Evolutionary conservation across 2,329 filamentous ascomycete species (phyloP).

Genomic region (Nigrospora oryzae): DNA sequence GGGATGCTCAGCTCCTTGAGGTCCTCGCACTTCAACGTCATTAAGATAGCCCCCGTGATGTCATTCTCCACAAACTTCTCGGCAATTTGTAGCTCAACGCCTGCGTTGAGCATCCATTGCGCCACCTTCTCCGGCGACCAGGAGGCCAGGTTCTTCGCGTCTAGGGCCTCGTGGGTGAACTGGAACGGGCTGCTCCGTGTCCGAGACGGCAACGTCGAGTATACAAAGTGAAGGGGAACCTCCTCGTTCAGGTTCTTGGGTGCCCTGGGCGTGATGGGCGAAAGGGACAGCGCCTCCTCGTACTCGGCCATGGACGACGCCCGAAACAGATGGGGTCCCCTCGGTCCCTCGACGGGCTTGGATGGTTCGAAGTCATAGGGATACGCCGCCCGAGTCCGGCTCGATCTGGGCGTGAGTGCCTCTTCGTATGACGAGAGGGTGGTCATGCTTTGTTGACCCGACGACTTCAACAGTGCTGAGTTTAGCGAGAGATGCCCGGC

Average conservation of each 20-base stretch:
- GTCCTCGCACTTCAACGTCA: slow-evolving; percentile 88
- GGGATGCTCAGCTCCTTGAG: slow-evolving; percentile 72
- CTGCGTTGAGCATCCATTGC: slow-evolving; percentile 78
- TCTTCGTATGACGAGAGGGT: slow-evolving; percentile 86
- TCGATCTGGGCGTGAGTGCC: slow-evolving; percentile 66
- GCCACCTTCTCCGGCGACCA: slow-evolving; percentile 75
- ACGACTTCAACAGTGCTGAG: slow-evolving; percentile 20
- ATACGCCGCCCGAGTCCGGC: slow-evolving; percentile 50
- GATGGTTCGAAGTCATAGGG: slow-evolving; percentile 49
- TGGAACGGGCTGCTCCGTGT: slow-evolving; percentile 35
- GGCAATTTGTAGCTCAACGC: slow-evolving; percentile 68
- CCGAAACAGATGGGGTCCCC: slow-evolving; percentile 80
- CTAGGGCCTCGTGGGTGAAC: slow-evolving; percentile 48
- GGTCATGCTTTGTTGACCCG: slow-evolving; percentile 67
- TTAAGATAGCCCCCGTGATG: slow-evolving; percentile 78
- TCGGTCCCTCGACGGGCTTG: slow-evolving; percentile 69
- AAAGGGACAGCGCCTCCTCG: slow-evolving; percentile 55
- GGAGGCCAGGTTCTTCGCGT: slow-evolving; percentile 48
- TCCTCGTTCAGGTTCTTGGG: slow-evolving; percentile 28
- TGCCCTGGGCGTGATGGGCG: slow-evolving; percentile 63
- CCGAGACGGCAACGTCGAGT: slow-evolving; percentile 28
- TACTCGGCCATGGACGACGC: slow-evolving; percentile 52
- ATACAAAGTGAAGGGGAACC: slow-evolving; percentile 23
- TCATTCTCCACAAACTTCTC: slow-evolving; percentile 88
- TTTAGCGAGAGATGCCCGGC: no score